Base-by-base conservation (phyloP, 495 filamentous ascomycete species). In the Penicillium bialowiezense region DNA sequence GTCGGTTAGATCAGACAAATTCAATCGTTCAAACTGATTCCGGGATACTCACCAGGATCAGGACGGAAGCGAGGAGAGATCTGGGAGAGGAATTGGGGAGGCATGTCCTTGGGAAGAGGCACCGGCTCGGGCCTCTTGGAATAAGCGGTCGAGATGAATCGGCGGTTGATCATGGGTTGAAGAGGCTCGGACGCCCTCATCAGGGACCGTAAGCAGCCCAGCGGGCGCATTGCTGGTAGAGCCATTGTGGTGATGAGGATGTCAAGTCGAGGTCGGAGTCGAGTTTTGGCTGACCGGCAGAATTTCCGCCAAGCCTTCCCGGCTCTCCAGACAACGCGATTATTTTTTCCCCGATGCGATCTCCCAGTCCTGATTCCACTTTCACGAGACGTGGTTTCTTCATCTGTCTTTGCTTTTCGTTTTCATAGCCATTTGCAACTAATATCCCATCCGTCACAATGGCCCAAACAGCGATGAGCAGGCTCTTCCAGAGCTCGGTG, bases 131-230 rank as follows among this genome's bases (percentile, higher is more conserved):
- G 65, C 34, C 62, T 64, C 39, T 67, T 55, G 17, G 72, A 62
- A 41, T 70, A 69, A 49, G 56, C 52, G 9, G 77, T 75, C 39
- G 69, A 65, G 46, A 78, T 63, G 17, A 62, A 65, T 47, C 74
- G 63, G 50, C 59, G 56, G 54, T 52, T 57, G 52, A 71, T 50
- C 14, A 70, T 68, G 42, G 75, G 69, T 44, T 74, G 68, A 39
- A 74, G 55, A 39, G 64, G 63, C 47, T 69, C 63, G 38, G 77
- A 74, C 9, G 84, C 58, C 51, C 55, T 63, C 24, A 65, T 13
- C 14, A 79, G 63, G 18, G 79, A 72, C 69, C 83, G 83, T 68
- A 84, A 80, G 72, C 81, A 82, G 79, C 78, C 76, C 73, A 86
- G 70, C 50, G 79, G 85, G 82, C 82, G 82, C 65, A 82, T 63